Evolutionary conservation across 129 eudicot species (phyloP).

Genomic region (Glebionis coronaria): DNA sequence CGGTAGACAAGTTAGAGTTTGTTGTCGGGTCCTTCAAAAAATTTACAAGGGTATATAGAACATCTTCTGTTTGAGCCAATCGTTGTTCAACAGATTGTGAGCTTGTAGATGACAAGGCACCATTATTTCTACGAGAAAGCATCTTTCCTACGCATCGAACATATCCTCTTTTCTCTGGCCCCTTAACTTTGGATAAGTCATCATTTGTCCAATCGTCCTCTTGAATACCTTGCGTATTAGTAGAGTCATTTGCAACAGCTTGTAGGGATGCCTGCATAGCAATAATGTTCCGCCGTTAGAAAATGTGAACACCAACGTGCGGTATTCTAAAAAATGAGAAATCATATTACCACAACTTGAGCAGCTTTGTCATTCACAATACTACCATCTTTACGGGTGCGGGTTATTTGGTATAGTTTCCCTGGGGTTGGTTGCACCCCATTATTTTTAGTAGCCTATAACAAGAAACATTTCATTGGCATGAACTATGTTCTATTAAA

Average conservation of each 20-base stretch:
- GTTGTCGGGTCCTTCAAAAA: background rate
- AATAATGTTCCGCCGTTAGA: background rate
- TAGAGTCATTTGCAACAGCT: background rate
- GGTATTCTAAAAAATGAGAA: background rate
- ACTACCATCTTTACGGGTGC: background rate
- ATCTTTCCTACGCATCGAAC: background rate
- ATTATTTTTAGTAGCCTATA: background rate
- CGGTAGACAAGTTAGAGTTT: background rate
- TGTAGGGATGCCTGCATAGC: background rate
- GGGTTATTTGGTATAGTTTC: background rate
- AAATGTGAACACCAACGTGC: background rate
- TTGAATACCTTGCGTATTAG: background rate
- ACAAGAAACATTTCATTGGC: background rate
- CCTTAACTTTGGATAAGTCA: background rate
- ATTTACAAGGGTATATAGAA: background rate
- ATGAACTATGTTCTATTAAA: background rate
- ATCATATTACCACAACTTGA: background rate
- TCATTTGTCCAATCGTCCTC: background rate
- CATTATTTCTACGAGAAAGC: background rate
- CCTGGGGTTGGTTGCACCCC: background rate
- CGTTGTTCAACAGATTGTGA: background rate
- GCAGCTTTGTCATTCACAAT: slow-evolving; percentile 3
- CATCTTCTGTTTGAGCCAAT: background rate
- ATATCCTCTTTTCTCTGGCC: background rate
- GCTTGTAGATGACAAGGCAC: background rate